A percentile compares a stretch with the other conserved stretches of the same genome.
phyloP scores from a whole-genome alignment of 352 stramenopile species.

The Globisporangium uncinulatum region DNA sequence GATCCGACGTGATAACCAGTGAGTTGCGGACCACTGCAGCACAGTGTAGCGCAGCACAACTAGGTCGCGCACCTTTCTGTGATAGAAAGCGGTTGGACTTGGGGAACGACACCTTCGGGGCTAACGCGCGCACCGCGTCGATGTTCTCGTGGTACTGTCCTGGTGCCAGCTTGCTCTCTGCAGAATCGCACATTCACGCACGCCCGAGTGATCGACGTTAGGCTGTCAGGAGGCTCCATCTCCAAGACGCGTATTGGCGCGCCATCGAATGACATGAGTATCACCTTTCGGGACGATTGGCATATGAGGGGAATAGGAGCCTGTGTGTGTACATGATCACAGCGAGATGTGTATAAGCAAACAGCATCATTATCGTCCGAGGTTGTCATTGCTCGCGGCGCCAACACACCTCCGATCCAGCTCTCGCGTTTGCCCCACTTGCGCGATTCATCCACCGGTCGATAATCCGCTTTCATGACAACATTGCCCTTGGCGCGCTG shows the following conservation, averaged over 20 bases:
- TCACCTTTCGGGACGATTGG: conserved; percentile 55
- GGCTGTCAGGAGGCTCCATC: too few relatives aligned
- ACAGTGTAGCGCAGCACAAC: neutral
- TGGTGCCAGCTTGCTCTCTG: conserved; percentile 54
- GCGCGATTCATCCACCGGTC: conserved; percentile 51
- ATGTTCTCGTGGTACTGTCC: conserved; percentile 70
- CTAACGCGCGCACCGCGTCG: conserved; percentile 48
- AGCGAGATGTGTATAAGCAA: neutral
- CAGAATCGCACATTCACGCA: neutral
- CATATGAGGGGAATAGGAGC: conserved; percentile 42
- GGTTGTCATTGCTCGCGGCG: too few relatives aligned
- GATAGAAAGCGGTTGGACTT: conserved; percentile 79
- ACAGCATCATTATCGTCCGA: neutral
- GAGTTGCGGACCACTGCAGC: neutral
- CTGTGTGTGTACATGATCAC: conserved; percentile 3
- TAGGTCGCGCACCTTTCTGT: conserved; percentile 52
- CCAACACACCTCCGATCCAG: conserved; percentile 60
- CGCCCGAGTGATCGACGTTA: too few relatives aligned
- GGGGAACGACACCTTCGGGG: conserved; percentile 69
- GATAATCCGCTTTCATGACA: conserved; percentile 70
- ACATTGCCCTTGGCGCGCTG: conserved; percentile 50
- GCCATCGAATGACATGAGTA: too few relatives aligned
- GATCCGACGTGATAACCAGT: too few relatives aligned
- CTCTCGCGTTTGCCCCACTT: conserved; percentile 77
- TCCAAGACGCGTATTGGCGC: too few relatives aligned